Percentiles rank a stretch among this genome's conserved stretches.
These are phyloP conservation scores for Perkinsus chesapeaki DNA, from an alignment of 169 alveolate genomes.

Conservation along the genomic window DNA sequence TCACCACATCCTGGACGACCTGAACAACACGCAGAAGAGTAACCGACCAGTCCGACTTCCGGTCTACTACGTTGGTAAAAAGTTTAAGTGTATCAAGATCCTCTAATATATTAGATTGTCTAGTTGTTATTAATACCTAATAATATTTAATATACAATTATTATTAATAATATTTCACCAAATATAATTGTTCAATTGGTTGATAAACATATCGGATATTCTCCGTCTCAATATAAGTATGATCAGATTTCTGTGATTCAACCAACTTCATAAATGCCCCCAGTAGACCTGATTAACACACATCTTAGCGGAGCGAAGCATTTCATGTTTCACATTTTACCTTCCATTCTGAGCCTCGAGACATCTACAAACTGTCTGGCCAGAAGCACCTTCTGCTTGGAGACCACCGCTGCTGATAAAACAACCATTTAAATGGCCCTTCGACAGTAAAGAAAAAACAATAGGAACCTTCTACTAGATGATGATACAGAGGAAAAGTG, in stretches of 20 bases:
- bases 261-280: not conserved
- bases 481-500: not conserved
- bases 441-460: too few relatives aligned
- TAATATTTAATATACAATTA: not conserved
- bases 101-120: slow-evolving; percentile 74
- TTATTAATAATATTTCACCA: slow-evolving; percentile 9
- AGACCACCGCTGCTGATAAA: slow-evolving; percentile 56
- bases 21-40: slow-evolving; percentile 1
- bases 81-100: slow-evolving; percentile 72
- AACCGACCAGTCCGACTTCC: slow-evolving; percentile 14
- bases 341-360: slow-evolving; percentile 70
- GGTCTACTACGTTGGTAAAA: slow-evolving; percentile 58
- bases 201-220: slow-evolving; percentile 72
- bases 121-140: slow-evolving; percentile 60
- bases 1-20: slow-evolving; percentile 35
- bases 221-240: slow-evolving; percentile 75
- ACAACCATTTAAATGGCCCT: slow-evolving; percentile 72
- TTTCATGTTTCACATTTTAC: slow-evolving; percentile 2
- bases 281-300: not conserved
- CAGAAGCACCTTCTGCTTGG: slow-evolving; percentile 62
- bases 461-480: too few relatives aligned
- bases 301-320: not conserved
- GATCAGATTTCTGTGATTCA: slow-evolving; percentile 36
- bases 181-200: slow-evolving; percentile 67
- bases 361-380: slow-evolving; percentile 79